Evolutionary conservation across 176 grass and related monocot species (phyloP).

Genomic region (Bothriochloa decipiens): DNA sequence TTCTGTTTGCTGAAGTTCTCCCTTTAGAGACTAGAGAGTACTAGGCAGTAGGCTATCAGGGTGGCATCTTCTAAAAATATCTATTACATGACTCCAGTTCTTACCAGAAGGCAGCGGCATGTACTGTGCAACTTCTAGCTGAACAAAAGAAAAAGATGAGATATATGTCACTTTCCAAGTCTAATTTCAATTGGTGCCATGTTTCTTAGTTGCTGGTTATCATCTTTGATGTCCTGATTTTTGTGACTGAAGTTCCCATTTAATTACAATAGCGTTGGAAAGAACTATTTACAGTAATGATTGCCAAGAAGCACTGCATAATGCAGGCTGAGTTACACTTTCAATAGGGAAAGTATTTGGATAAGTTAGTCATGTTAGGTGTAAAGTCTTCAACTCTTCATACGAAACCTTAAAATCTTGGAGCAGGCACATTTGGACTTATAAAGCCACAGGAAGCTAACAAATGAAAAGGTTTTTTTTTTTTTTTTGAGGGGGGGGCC

Average conservation of each 20-base stretch:
- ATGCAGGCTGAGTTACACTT: background rate
- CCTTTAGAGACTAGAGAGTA: conserved; percentile 10
- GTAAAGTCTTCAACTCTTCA: conserved; percentile 16
- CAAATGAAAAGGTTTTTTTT: background rate
- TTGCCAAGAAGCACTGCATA: background rate
- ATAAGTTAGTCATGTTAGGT: conserved; percentile 7
- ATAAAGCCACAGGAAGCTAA: conserved; percentile 18
- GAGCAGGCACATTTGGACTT: conserved; percentile 13
- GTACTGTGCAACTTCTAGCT: background rate
- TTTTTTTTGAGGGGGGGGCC: too few relatives aligned
- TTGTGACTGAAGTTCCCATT: background rate
- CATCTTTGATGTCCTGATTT: background rate
- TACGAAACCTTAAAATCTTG: background rate
- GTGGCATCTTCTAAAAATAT: background rate
- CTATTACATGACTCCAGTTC: background rate
- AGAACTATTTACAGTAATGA: background rate
- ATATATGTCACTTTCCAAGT: conserved; percentile 18
- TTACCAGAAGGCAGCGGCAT: background rate
- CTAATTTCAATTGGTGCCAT: background rate
- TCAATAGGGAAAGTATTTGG: background rate
- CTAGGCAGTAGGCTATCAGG: background rate
- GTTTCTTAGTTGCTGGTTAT: conserved; percentile 6
- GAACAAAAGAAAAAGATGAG: conserved; percentile 11
- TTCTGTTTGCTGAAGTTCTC: conserved; percentile 24
- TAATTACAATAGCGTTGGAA: conserved; percentile 5